Evolutionary conservation across 1,284 basidiomycete genomes (phyloP).

Genomic region (Trametes sp.): DNA sequence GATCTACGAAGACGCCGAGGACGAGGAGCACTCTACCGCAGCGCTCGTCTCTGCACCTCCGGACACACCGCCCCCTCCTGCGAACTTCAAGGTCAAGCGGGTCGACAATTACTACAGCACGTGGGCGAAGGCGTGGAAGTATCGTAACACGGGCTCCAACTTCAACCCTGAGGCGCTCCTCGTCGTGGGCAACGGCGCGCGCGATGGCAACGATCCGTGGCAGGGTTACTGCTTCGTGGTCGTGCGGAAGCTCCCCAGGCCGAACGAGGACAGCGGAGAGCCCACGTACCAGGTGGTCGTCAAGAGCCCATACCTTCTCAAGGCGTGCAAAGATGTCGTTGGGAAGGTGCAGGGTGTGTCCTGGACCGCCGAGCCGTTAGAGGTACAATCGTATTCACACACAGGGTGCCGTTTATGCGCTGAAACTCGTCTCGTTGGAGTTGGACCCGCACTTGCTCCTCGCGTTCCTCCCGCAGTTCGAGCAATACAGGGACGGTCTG

Average conservation of each 20-base stretch:
- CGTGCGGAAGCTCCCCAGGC: constrained; percentile 54
- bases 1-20: constrained; percentile 29
- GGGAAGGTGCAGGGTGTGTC: constrained; percentile 60
- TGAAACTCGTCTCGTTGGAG: constrained; percentile 45
- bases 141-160: constrained; percentile 59
- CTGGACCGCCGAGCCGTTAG: constrained; percentile 42
- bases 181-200: constrained; percentile 33
- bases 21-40: constrained; percentile 42
- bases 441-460: constrained; percentile 56
- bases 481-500: constrained; percentile 50
- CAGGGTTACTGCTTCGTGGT: constrained; percentile 62
- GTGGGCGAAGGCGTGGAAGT: constrained; percentile 64
- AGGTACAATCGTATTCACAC: neutral
- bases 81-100: constrained; percentile 61
- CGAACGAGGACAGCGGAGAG: constrained; percentile 41
- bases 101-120: constrained; percentile 63
- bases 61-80: constrained; percentile 46
- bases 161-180: constrained; percentile 53
- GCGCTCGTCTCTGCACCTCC: constrained; percentile 43
- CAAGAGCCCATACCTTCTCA: constrained; percentile 62
- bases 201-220: constrained; percentile 56
- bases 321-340: constrained; percentile 62
- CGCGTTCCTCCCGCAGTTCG: constrained; percentile 55
- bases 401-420: neutral
- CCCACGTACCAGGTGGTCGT: constrained; percentile 58